A percentile compares a stretch with the other conserved stretches of the same genome.
Evolutionary conservation across 1,284 basidiomycete genomes (phyloP).

Genomic region (Trametes hirsuta): DNA sequence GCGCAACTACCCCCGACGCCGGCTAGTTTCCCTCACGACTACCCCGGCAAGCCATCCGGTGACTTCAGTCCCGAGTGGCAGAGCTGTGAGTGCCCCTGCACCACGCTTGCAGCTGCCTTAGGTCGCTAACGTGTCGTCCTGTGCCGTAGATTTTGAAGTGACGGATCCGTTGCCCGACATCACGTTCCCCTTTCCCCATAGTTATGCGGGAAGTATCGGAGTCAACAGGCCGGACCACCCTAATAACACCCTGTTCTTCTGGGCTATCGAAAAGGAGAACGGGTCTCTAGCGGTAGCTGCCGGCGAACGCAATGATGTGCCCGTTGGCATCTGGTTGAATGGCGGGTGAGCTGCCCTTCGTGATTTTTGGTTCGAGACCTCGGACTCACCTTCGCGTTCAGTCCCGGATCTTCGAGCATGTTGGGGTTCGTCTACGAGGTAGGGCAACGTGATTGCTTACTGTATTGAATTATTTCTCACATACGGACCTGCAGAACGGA

Average conservation of each 20-base stretch:
- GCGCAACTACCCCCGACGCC: conserved; percentile 20
- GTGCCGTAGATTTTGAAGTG: conserved; percentile 30
- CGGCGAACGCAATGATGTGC: conserved; percentile 41
- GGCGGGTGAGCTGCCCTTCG: conserved; percentile 45
- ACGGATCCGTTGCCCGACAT: conserved; percentile 58
- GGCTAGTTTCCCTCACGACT: conserved; percentile 35
- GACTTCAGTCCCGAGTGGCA: conserved; percentile 66
- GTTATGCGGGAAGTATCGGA: conserved; percentile 70
- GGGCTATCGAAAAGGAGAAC: conserved; percentile 61
- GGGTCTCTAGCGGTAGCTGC: conserved; percentile 59
- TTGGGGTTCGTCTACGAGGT: conserved; percentile 68
- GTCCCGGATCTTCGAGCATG: conserved; percentile 71
- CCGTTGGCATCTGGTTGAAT: conserved; percentile 78
- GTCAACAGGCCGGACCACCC: conserved; percentile 55
- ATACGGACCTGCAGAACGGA: conserved; percentile 54
- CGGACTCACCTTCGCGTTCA: background rate
- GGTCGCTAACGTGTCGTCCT: background rate
- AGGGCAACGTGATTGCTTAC: conserved; percentile 2
- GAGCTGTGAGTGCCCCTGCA: conserved; percentile 46
- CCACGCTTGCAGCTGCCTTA: background rate
- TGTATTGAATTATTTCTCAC: background rate
- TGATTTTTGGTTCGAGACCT: background rate
- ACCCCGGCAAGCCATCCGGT: conserved; percentile 53
- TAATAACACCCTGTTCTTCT: conserved; percentile 75
- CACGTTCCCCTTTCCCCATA: conserved; percentile 56